Base-by-base conservation (phyloP, 2,329 filamentous ascomycete species). In the Fusarium albidum region DNA sequence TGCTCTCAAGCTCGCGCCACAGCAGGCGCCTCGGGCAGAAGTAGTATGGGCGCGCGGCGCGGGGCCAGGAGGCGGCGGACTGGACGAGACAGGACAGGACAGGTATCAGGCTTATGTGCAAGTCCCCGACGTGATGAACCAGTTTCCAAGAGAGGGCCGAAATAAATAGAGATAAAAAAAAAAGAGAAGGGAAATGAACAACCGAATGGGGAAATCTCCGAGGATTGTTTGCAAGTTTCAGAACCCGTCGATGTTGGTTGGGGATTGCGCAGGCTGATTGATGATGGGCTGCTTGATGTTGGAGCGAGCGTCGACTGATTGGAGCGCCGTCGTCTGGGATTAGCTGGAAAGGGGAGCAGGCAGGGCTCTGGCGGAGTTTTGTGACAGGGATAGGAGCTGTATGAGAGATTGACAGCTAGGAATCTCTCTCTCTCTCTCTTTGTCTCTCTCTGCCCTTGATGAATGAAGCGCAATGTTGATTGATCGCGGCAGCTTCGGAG, bases 251-350 rank as follows among this genome's bases (percentile, higher is more conserved):
- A 55, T 63, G 63, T 59, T 52, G 62, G 62, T 61, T 53, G 53
- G 52, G 45, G 18, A 15, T 21, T 29, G 32, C 37, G 51, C 42
- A 37, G 39, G 57, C 51, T 59, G 57, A 52, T 42, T 59, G 57
- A 52, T 42, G 54, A 55, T 46, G 44, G 57, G 51, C 47, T 45
- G 51, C 47, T 45, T 53, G 48, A 43, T 64, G 48, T 39, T 57
- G 49, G 46, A 57, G 55, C 48, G 40, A 51, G 53, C 49, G 54
- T 55, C 45, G 38, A 63, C 52, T 63, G 59, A 63, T 66, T 66
- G 61, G 54, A 55, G 64, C 56, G 59, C 61, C 56, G 64, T 51
- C 41, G 63, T 65, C 53, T 57, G 54, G 59, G 61, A 66, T 59
- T 54, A 49, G 50, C 37, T 48, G 39, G 34, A 41, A 21, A 10